Percentiles rank a stretch among this genome's conserved stretches.
Conservation (phyloP, 2,329 filamentous ascomycete species). For the Magnaporthiopsis incrustans region DNA sequence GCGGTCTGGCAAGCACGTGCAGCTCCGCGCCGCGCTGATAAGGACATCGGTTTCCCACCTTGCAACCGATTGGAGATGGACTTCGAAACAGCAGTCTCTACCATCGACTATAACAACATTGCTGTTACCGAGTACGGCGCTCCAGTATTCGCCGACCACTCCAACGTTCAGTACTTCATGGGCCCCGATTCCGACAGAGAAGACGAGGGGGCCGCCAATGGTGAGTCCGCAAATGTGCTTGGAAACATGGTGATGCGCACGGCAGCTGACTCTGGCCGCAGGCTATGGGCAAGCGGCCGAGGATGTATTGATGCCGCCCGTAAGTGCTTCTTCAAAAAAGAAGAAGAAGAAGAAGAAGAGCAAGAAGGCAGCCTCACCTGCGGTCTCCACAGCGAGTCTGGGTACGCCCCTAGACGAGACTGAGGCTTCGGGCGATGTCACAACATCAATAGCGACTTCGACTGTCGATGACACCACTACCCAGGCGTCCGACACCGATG, state of each 20-base stretch:
- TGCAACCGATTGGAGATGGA: too few relatives aligned
- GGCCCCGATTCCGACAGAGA: slow-evolving; percentile 1
- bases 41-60: neutral
- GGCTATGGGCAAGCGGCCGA: neutral
- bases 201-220: neutral
- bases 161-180: slow-evolving; percentile 6
- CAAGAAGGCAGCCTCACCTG: slow-evolving; percentile 1
- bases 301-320: neutral
- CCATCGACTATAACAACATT: slow-evolving; percentile 3
- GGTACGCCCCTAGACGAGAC: neutral
- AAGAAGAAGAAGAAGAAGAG: slow-evolving; percentile 5
- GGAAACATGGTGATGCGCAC: neutral
- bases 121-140: neutral
- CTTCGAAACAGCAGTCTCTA: neutral
- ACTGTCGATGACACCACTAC: neutral
- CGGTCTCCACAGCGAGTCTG: neutral
- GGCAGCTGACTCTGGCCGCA: neutral
- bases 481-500: neutral
- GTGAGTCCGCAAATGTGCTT: neutral
- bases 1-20: neutral
- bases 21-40: neutral
- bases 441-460: neutral
- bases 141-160: slow-evolving; percentile 5
- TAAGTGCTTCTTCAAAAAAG: neutral
- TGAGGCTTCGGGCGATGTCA: neutral